phyloP scores from a whole-genome alignment of 148 eudicot species.

The Spergularia bocconei region DNA sequence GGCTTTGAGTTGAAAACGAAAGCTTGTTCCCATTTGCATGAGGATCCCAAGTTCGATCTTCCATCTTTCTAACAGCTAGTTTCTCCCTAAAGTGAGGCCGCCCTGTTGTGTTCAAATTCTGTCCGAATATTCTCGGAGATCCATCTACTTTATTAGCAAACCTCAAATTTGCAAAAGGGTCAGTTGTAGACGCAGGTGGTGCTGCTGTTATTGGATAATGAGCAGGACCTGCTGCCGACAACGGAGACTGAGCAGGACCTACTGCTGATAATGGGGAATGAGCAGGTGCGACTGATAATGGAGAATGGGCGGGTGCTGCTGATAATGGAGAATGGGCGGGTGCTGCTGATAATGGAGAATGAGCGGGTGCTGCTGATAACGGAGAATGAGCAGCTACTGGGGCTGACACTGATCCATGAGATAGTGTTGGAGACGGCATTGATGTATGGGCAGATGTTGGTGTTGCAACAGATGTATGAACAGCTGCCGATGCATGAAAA shows the following conservation, averaged over 20 bases:
- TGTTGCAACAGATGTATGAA: not conserved
- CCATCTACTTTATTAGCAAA: constrained; percentile 27
- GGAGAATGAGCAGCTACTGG: not conserved
- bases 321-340: too few species aligned
- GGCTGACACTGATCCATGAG: not conserved
- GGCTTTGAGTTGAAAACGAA: constrained; percentile 34
- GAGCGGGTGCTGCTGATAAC: not conserved
- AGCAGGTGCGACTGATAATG: too few species aligned
- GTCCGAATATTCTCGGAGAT: constrained; percentile 67
- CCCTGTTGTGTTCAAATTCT: constrained; percentile 35
- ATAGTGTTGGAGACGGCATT: not conserved
- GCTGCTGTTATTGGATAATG: not conserved
- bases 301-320: not conserved
- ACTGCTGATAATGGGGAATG: not conserved
- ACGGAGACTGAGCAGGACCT: too few species aligned
- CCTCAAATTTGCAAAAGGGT: constrained; percentile 22
- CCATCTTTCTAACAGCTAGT: constrained; percentile 59
- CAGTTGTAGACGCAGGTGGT: constrained; percentile 14
- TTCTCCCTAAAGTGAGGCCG: constrained; percentile 55
- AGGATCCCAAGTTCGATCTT: constrained; percentile 36
- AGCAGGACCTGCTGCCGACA: not conserved
- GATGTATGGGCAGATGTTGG: not conserved
- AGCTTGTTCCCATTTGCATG: constrained; percentile 40
- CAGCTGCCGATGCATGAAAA: not conserved
- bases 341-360: not conserved